Base-by-base conservation (phyloP, 1,139 yeast species). In the Protomyces gravidus region DNA sequence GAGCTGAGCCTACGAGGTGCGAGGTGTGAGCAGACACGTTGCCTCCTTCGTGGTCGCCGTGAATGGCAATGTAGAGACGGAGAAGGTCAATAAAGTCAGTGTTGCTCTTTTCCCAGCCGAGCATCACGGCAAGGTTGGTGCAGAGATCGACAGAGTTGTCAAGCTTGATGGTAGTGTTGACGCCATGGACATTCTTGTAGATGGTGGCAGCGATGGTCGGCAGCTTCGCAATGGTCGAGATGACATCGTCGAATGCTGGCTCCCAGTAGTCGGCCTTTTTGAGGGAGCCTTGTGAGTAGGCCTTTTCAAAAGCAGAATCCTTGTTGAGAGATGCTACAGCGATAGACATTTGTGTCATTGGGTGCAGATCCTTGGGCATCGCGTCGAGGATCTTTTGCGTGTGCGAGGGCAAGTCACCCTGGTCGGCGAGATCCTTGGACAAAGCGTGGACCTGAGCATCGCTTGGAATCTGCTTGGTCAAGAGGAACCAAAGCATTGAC, bases 21-120 rank as follows among this genome's bases (percentile, higher is more conserved):
- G 97, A 90, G 73, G 97, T 85, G 81, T 90, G 97, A 63, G 97
- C 97, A 65, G 96, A 88, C 67, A 90, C 97, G 75, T 90, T 90
- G 77, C 97, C 97, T 79, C 97, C 97, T 80, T 90, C 97, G 80
- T 90, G 97, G 76, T 90, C 97, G 63, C 95, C 86, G 82, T 90
- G 97, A 76, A 90, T 86, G 70, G 97, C 87, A 74, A 90, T 81
- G 83, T 90, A 90, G 72, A 90, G 82, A 80, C 97, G 87, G 86
- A 90, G 83, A 73, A 90, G 83, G 78, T 90, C 96, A 66, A 85
- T 80, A 75, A 90, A 89, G 78, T 86, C 89, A 15, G 63, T 64
- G 72, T 76, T 73, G 80, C 85, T 82, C 71, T 79, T 80, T 72
- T 89, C 89, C 76, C 78, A 87, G 71, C 98, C 97, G 71, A 90